Base-by-base conservation (phyloP, 305 asterid genomes). In the Ilex paraguariensis region DNA sequence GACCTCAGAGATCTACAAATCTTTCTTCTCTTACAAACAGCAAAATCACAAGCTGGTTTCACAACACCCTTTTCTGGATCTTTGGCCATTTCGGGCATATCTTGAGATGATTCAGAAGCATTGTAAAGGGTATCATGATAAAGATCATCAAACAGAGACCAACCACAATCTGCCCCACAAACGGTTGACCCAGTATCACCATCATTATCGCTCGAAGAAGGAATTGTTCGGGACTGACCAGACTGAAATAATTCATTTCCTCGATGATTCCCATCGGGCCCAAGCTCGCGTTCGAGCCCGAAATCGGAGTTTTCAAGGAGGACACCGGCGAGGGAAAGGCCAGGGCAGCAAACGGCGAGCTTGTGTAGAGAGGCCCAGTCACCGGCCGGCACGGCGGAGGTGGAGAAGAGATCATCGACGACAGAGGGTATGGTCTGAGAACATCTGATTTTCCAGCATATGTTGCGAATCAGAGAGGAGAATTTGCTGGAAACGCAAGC, bases 101-200 rank as follows among this genome's bases (percentile, higher is more conserved):
- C 78, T 13, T 36, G 64, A 28, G 72, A 33, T 14, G 83, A 31
- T 68, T 86, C 97, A 2, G 96, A 72, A 31, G 82, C 81, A 54
- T 72, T 84, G 67, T 84, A 84, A 55, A 90, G 70, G 11, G 96
- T 86, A 62, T 93, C 97, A 51, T 56, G 87, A 15, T 84, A 9
- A 73, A 90, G 66, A 79, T 93, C 97, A 60, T 90, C 99, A 57
- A 80, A 90, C 77, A 93, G 59, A 39, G 99, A 87, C 99, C 99
- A 93, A 13, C 75, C 82, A 66, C 76, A 63, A 36, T 80, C 94
- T 42, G 84, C 48, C 31, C 60, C 76, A 13, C 74, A 44, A 57
- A 9, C 74, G 51, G 2, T 61, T 48, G 64, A 33, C 50, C 67
- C 86, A 8, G 54, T 33, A 59, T 60, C 64, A 6, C 21, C 73